Percentiles rank a stretch among this genome's conserved stretches.
Conservation (phyloP, 345 rosid genomes). For the Gossypium arboreum region DNA sequence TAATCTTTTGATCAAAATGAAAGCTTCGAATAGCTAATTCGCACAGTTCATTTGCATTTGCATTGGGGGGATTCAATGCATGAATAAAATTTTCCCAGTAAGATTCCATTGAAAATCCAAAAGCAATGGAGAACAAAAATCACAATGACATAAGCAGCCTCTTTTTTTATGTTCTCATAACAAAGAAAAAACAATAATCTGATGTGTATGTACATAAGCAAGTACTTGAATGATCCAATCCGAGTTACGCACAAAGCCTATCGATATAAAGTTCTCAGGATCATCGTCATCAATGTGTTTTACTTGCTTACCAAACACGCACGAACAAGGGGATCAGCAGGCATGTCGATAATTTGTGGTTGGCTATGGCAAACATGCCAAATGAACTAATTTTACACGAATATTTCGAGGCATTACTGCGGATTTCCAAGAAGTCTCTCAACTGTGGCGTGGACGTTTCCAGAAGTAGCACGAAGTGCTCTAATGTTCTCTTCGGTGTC, state of each 20-base stretch:
- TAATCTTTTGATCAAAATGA: neutral
- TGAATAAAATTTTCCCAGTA: neutral
- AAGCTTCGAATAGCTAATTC: neutral
- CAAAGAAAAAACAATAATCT: neutral
- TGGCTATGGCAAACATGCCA: conserved; percentile 2
- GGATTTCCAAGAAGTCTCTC: conserved; percentile 79
- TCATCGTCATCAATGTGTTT: neutral
- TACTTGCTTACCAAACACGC: conserved; percentile 17
- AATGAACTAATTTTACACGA: conserved; percentile 14
- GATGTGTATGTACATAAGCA: neutral
- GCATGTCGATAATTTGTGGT: conserved; percentile 1
- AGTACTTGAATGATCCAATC: neutral
- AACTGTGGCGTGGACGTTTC: conserved; percentile 89
- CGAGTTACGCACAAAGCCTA: neutral
- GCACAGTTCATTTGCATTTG: neutral
- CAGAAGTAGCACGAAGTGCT: conserved; percentile 69
- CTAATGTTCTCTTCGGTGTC: conserved; percentile 82
- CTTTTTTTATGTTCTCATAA: neutral
- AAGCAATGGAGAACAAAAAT: neutral
- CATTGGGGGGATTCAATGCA: neutral
- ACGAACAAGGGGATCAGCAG: conserved; percentile 8
- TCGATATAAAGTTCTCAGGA: neutral
- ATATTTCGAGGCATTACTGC: conserved; percentile 24
- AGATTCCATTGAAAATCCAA: neutral
- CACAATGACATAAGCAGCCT: neutral